Percentiles rank a stretch among this genome's conserved stretches.
Evolutionary conservation across 352 stramenopile species (phyloP).

Genomic region (Phytophthora meadii): DNA sequence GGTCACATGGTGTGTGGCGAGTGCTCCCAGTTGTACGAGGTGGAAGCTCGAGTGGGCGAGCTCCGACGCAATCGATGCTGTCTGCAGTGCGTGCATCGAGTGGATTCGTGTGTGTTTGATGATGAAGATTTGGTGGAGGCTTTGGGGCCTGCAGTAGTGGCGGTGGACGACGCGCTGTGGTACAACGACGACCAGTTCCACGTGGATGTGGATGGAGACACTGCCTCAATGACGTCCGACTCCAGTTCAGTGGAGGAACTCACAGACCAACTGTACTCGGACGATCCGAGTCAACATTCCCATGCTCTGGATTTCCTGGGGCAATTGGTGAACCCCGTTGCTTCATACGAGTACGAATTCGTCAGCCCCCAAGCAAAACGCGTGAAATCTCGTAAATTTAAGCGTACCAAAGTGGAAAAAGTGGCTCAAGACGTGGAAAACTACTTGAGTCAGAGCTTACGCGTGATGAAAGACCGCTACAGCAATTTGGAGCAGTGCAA

Average conservation of each 20-base stretch:
- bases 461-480: conserved; percentile 41
- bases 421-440: conserved; percentile 51
- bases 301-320: conserved; percentile 52
- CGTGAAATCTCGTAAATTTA: conserved; percentile 18
- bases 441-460: conserved; percentile 49
- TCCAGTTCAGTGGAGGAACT: conserved; percentile 44
- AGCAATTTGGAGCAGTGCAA: conserved; percentile 24
- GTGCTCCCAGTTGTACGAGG: conserved; percentile 59
- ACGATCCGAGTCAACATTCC: conserved; percentile 49
- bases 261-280: conserved; percentile 50
- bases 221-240: conserved; percentile 44
- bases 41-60: conserved; percentile 52
- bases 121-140: conserved; percentile 53
- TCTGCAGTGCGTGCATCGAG: conserved; percentile 55
- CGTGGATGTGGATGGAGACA: conserved; percentile 38
- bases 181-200: conserved; percentile 47
- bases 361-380: conserved; percentile 18
- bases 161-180: conserved; percentile 56
- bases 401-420: conserved; percentile 38
- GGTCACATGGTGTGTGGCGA: conserved; percentile 56
- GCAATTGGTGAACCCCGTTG: conserved; percentile 41
- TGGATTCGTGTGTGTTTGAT: conserved; percentile 61
- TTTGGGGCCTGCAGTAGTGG: conserved; percentile 53
- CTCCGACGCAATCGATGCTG: conserved; percentile 59
- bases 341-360: conserved; percentile 31